Evolutionary conservation across 2,329 filamentous ascomycete genomes (phyloP).

Genomic region (Curvularia sp.): DNA sequence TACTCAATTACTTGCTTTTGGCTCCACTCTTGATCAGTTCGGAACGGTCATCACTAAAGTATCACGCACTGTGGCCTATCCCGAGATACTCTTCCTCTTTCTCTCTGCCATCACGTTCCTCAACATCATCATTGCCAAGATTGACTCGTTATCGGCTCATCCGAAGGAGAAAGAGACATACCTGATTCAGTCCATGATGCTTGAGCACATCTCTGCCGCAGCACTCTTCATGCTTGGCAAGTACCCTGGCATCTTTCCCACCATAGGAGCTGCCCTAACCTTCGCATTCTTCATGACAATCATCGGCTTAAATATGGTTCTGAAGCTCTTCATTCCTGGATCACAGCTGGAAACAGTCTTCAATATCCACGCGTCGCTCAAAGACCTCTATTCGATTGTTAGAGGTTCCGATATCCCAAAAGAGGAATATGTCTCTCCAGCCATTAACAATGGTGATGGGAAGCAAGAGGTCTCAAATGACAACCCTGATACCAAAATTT

Average conservation of each 20-base stretch:
- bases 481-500: neutral
- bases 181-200: neutral
- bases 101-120: neutral
- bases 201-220: neutral
- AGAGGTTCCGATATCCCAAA: neutral
- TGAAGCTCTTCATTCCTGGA: neutral
- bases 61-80: neutral
- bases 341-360: neutral
- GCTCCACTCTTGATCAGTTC: neutral
- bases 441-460: neutral
- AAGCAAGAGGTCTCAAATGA: neutral
- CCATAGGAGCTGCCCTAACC: neutral
- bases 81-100: neutral
- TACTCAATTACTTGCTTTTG: neutral
- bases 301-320: conserved; percentile 5
- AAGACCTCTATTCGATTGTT: conserved; percentile 7
- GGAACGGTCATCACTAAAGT: neutral
- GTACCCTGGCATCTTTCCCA: neutral
- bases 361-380: neutral
- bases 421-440: neutral
- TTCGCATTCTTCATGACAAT: neutral
- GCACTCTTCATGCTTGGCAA: neutral
- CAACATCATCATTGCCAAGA: neutral
- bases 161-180: neutral
- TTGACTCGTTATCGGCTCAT: neutral